Evolutionary conservation across 306 rosid genomes (phyloP).

Genomic region (Dalbergia cultrata): DNA sequence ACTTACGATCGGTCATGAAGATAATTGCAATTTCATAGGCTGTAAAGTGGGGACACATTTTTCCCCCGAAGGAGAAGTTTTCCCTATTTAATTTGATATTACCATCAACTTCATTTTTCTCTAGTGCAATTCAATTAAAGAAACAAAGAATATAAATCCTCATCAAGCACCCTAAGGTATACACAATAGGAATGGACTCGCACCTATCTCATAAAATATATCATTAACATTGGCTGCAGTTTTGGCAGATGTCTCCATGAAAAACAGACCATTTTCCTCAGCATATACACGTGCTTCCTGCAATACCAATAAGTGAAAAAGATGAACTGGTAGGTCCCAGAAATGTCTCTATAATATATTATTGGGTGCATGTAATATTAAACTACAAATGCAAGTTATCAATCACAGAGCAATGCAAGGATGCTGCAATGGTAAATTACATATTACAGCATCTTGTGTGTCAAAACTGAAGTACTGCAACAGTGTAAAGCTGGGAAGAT

Average conservation of each 20-base stretch:
- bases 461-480: slow-evolving; percentile 10
- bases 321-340: slow-evolving; percentile 8
- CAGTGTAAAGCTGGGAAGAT: slow-evolving; percentile 2
- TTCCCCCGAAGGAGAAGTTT: slow-evolving; percentile 18
- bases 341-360: not conserved
- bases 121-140: not conserved
- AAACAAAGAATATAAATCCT: not conserved
- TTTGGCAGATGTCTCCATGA: slow-evolving; percentile 76
- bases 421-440: slow-evolving; percentile 12
- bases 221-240: slow-evolving; percentile 70
- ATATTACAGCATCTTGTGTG: slow-evolving; percentile 8
- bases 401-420: slow-evolving; percentile 29
- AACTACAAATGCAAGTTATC: slow-evolving; percentile 7
- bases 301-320: slow-evolving; percentile 40
- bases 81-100: not conserved
- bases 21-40: slow-evolving; percentile 2
- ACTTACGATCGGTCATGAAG: not conserved
- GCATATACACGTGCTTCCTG: slow-evolving; percentile 71
- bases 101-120: not conserved
- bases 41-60: slow-evolving; percentile 10
- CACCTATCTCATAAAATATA: slow-evolving; percentile 70
- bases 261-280: slow-evolving; percentile 70
- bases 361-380: not conserved
- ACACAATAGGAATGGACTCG: slow-evolving; percentile 18
- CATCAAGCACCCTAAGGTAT: slow-evolving; percentile 24